phyloP scores from a whole-genome alignment of 768 basidiomycete species.

The Amanita muscaria region DNA sequence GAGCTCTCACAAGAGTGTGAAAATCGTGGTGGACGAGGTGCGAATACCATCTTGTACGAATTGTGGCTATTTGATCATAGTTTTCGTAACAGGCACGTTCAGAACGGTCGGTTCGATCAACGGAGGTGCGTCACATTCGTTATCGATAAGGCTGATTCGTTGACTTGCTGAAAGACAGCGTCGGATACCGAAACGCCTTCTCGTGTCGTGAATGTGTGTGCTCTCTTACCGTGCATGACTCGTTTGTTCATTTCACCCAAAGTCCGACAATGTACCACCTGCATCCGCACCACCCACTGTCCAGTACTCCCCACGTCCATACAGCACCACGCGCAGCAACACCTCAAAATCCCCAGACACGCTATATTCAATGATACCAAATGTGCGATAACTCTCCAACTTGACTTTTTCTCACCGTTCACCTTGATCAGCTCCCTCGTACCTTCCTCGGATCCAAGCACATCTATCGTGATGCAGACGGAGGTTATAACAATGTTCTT shows the following conservation, averaged over 20 bases:
- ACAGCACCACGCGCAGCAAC: neutral
- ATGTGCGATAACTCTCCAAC: neutral
- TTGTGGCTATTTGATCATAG: neutral
- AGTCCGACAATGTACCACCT: neutral
- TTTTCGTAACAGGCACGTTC: neutral
- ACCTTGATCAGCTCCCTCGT: neutral
- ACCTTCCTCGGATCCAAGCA: slow-evolving; percentile 19
- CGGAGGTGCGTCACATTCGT: too few relatives aligned
- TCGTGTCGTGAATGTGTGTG: too few relatives aligned
- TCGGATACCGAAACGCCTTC: too few relatives aligned
- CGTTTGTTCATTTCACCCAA: too few relatives aligned
- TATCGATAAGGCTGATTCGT: too few relatives aligned
- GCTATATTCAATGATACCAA: neutral
- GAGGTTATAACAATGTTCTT: slow-evolving; percentile 38
- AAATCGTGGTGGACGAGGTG: neutral
- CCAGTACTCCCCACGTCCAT: too few relatives aligned
- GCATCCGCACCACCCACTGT: neutral
- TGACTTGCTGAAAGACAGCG: too few relatives aligned
- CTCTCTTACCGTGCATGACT: too few relatives aligned
- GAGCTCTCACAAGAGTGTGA: neutral
- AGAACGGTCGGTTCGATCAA: neutral
- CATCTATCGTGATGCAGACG: slow-evolving; percentile 39
- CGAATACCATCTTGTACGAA: neutral
- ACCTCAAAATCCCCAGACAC: neutral
- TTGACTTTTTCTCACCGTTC: neutral